These are phyloP conservation scores for Trichoderma atroviride DNA, from an alignment of 2,329 filamentous ascomycete species.

Conservation along the genomic window DNA sequence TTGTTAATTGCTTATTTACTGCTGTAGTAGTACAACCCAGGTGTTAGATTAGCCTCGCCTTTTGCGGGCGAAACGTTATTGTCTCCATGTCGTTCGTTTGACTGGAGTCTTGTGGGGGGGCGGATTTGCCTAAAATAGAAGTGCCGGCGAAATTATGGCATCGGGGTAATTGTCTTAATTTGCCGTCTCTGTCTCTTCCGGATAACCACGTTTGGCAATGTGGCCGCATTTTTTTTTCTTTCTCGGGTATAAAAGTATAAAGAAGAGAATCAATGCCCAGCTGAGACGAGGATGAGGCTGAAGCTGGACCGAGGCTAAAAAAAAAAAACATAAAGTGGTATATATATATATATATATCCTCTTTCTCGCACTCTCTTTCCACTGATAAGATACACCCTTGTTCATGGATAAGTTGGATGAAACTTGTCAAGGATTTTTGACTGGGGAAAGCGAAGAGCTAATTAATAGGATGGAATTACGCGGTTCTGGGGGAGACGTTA, in stretches of 20 bases:
- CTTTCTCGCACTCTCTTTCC: no score
- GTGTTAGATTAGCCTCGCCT: neutral
- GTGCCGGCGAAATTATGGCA: slow-evolving; percentile 12
- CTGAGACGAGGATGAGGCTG: neutral
- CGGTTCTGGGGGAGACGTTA: neutral
- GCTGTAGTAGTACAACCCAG: neutral
- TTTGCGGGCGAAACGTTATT: neutral
- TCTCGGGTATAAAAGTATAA: neutral
- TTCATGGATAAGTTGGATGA: neutral
- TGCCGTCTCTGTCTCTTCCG: neutral
- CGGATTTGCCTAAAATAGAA: slow-evolving; percentile 22
- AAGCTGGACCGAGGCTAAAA: neutral
- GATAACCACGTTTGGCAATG: neutral
- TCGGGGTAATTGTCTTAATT: slow-evolving; percentile 9
- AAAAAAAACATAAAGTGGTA: neutral
- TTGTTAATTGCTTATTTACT: neutral
- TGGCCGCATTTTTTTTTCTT: neutral
- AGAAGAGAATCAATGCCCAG: neutral
- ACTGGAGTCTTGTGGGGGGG: neutral
- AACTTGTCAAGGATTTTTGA: neutral
- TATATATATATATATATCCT: no score
- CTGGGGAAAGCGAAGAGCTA: neutral
- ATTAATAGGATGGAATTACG: neutral
- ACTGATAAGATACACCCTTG: no score
- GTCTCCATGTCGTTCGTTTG: neutral